Evolutionary conservation across 2,329 filamentous ascomycete genomes (phyloP).

Genomic region (Aureobasidium zeae): DNA sequence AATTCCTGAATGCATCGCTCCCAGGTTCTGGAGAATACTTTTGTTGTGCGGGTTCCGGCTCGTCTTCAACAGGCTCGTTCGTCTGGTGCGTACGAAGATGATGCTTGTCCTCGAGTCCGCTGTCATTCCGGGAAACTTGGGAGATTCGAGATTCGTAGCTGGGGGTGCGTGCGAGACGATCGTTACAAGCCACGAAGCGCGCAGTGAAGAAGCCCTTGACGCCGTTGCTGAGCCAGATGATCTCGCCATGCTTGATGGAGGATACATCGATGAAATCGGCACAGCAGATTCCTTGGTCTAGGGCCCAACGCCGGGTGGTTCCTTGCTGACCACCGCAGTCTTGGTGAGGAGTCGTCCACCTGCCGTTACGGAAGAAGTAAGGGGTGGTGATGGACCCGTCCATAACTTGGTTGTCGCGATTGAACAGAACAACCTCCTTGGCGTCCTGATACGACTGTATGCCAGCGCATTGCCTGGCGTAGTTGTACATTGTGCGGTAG

Average conservation of each 20-base stretch:
- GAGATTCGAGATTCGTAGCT: conserved; percentile 13
- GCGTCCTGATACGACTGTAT: conserved; percentile 31
- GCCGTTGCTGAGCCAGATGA: conserved; percentile 83
- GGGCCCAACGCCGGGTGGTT: conserved; percentile 73
- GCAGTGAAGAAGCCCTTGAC: conserved; percentile 59
- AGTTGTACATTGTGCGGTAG: conserved; percentile 59
- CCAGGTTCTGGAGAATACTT: conserved; percentile 11
- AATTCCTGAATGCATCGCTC: conserved; percentile 9
- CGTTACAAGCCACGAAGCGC: conserved; percentile 18
- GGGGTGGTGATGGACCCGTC: conserved; percentile 77
- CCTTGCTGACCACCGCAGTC: conserved; percentile 70
- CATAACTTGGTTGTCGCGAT: conserved; percentile 58
- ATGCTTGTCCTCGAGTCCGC: background rate
- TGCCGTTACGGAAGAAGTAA: conserved; percentile 63
- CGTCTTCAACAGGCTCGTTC: conserved; percentile 6
- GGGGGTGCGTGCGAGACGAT: conserved; percentile 15
- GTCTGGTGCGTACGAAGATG: background rate
- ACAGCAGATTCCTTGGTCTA: conserved; percentile 57
- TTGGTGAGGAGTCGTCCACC: conserved; percentile 70
- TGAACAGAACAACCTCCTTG: conserved; percentile 71
- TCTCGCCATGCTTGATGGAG: conserved; percentile 60
- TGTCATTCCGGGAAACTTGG: conserved; percentile 3
- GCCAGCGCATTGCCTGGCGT: conserved; percentile 56
- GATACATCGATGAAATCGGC: conserved; percentile 54
- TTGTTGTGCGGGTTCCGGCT: conserved; percentile 1